These are phyloP conservation scores for Paecilomyces fulvus DNA, from an alignment of 2,329 filamentous ascomycete genomes.

Conservation along the genomic window DNA sequence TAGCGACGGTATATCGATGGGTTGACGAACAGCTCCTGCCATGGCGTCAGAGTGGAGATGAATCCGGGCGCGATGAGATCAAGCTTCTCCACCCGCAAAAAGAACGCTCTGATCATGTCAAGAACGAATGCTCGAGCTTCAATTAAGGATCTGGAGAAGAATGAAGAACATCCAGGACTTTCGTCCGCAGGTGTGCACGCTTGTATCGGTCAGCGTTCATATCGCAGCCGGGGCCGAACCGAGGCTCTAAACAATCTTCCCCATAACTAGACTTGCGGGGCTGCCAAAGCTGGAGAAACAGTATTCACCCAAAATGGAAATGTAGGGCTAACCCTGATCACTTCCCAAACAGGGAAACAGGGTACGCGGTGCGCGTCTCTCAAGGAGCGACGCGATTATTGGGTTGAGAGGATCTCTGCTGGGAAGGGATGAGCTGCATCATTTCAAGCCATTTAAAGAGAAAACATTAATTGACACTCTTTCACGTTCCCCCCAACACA, in stretches of 20 bases:
- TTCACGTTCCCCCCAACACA: neutral
- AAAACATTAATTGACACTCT: neutral
- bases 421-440: neutral
- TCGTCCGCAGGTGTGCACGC: neutral
- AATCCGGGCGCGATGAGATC: neutral
- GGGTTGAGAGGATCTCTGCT: neutral
- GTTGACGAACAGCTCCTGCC: conserved; percentile 84
- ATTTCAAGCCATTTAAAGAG: neutral
- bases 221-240: neutral
- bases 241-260: neutral
- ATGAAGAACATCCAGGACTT: neutral
- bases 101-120: neutral
- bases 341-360: conserved; percentile 10
- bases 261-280: neutral
- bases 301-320: neutral
- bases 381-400: conserved; percentile 11
- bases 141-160: neutral
- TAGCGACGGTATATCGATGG: conserved; percentile 72
- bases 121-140: neutral
- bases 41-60: conserved; percentile 38
- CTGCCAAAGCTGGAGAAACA: neutral
- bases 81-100: conserved; percentile 6
- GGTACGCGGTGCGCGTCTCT: conserved; percentile 12
- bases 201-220: neutral
- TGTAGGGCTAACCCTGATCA: neutral